These are phyloP conservation scores for Leptomonas pyrrhocoris DNA, from an alignment of 208 protist species.

Conservation along the genomic window DNA sequence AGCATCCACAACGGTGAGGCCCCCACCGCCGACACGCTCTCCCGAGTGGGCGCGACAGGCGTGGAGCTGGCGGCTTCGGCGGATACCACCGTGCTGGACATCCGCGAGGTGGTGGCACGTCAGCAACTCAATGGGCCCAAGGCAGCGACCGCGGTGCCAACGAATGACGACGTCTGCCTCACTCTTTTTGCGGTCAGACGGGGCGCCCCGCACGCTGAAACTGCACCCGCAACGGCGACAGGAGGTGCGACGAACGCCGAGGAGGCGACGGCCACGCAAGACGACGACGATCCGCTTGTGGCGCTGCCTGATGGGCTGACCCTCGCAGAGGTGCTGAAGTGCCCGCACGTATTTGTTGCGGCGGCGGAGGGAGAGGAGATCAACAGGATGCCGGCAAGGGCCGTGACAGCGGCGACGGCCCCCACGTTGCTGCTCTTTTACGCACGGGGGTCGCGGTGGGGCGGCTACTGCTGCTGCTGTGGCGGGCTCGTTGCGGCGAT, in stretches of 20 bases:
- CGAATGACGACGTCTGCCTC: background rate
- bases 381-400: no score
- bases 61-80: slow-evolving; percentile 11
- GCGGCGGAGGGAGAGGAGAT: background rate
- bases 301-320: slow-evolving; percentile 7
- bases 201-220: background rate
- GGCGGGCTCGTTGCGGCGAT: background rate
- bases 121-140: background rate
- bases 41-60: background rate
- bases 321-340: slow-evolving; percentile 11
- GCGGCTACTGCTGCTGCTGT: slow-evolving; percentile 26
- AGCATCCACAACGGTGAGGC: background rate
- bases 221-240: background rate
- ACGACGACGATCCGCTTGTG: slow-evolving; percentile 14
- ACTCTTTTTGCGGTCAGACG: slow-evolving; percentile 14
- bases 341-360: background rate
- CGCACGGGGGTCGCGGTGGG: background rate
- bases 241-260: background rate
- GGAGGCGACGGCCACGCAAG: background rate
- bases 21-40: background rate
- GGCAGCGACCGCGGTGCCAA: background rate
- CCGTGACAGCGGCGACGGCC: background rate
- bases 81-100: slow-evolving; percentile 1
- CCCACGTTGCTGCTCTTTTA: slow-evolving; percentile 26
- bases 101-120: slow-evolving; percentile 11